Base-by-base conservation (phyloP, 2,329 filamentous ascomycete genomes). In the Periconia macrospinosa region DNA sequence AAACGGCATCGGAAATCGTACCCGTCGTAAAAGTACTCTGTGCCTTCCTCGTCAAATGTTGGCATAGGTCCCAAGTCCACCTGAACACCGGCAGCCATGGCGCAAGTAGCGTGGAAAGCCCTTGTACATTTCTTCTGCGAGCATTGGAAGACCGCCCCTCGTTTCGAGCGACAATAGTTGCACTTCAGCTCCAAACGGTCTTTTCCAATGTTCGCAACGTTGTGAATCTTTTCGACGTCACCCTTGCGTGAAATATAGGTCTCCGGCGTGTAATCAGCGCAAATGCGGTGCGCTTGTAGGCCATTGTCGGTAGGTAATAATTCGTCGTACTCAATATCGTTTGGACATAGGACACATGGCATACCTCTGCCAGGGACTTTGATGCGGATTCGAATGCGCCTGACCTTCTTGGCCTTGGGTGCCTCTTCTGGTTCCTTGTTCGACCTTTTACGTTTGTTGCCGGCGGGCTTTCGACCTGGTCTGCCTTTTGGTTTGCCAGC, bases 101-200 rank as follows among this genome's bases (percentile, higher is more conserved):
- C 94, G 71, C 94, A 99, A 1, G 92, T 97, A 15, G 93, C 90
- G 71, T 99, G 94, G 75, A 97, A 99, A 9, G 93, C 89, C 59
- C 94, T 83, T 3, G 91, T 89, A 67, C 94, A 99, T 72, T 96
- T 97, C 78, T 92, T 93, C 63, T 91, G 88, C 1, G 91, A 95
- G 75, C 94, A 99, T 73, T 97, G 93, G 77, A 99, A 95, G 76
- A 93, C 97, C 15, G 91, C 91, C n/a, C 94, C 94, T 53, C 89
- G 90, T 74, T 94, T 95, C 30, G 92, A 95, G 33, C 92, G 90
- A 70, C 94, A 99, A 76, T 91, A 96, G 57, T 96, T 86, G 73
- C 94, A 99, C 74, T 96, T 96, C 62, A 97, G 86, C 23, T 95
- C 92, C 62, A 96, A 78, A 18, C 93, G 89, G 52, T 90, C 91